Evolutionary conservation across 805 yeast species (phyloP).

Genomic region (Metschnikowia similis): DNA sequence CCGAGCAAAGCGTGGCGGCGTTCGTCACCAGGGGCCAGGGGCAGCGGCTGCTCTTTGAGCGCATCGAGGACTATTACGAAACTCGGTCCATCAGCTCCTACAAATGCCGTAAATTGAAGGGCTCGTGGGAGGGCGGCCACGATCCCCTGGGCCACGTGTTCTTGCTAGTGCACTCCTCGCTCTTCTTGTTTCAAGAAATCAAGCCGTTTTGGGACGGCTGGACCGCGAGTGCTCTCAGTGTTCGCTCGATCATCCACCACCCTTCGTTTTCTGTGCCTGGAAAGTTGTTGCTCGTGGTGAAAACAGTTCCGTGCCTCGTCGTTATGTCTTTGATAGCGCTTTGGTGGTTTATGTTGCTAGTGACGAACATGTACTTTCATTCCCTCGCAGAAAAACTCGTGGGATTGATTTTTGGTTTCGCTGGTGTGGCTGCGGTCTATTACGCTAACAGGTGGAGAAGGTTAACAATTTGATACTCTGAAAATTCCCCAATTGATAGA

Average conservation of each 20-base stretch:
- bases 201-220: slow-evolving; percentile 35
- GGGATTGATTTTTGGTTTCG: slow-evolving; percentile 62
- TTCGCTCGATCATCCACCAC: background rate
- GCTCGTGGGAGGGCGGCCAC: slow-evolving; percentile 77
- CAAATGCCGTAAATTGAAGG: slow-evolving; percentile 46
- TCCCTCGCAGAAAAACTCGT: slow-evolving; percentile 67
- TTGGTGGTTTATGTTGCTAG: slow-evolving; percentile 85
- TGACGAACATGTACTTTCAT: slow-evolving; percentile 85
- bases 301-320: slow-evolving; percentile 21
- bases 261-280: background rate
- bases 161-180: slow-evolving; percentile 60
- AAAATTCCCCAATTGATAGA: too few species aligned
- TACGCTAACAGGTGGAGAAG: slow-evolving; percentile 26
- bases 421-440: slow-evolving; percentile 48
- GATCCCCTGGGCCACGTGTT: slow-evolving; percentile 96
- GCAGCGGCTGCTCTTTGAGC: slow-evolving; percentile 1
- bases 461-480: background rate
- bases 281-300: background rate
- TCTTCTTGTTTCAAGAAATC: slow-evolving; percentile 64
- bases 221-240: slow-evolving; percentile 2
- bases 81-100: slow-evolving; percentile 26
- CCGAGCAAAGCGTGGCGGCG: slow-evolving; percentile 7
- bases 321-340: slow-evolving; percentile 31
- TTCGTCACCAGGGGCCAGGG: slow-evolving; percentile 2
- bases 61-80: slow-evolving; percentile 14